These are phyloP conservation scores for Coleophoma crateriformis DNA, from an alignment of 2,329 filamentous ascomycete species.

Conservation along the genomic window DNA sequence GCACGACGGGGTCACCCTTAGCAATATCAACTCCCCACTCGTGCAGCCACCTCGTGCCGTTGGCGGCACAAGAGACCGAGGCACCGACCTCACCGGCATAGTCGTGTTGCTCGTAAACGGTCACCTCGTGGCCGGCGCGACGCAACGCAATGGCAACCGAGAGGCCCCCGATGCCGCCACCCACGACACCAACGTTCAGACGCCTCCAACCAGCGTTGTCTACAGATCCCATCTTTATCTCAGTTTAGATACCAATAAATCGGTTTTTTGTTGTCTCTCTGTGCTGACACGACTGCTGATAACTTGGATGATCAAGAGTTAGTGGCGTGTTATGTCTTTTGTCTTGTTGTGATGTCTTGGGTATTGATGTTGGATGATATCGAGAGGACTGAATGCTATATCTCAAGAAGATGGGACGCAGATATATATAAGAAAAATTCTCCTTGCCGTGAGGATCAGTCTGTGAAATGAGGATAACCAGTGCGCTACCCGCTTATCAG, in stretches of 20 bases:
- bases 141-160: conserved; percentile 41
- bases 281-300: too few relatives aligned
- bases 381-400: too few relatives aligned
- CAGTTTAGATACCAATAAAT: background rate
- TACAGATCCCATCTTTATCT: background rate
- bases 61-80: conserved; percentile 60
- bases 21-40: conserved; percentile 60
- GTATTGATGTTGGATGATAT: background rate
- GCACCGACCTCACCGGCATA: conserved; percentile 62
- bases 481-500: too few relatives aligned
- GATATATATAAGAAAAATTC: too few relatives aligned
- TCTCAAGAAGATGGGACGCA: too few relatives aligned
- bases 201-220: conserved; percentile 26
- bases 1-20: conserved; percentile 57
- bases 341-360: background rate
- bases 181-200: conserved; percentile 40
- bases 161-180: conserved; percentile 42
- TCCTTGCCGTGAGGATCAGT: too few relatives aligned
- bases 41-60: conserved; percentile 61
- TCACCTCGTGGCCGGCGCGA: conserved; percentile 45
- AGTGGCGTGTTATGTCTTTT: background rate
- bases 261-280: background rate
- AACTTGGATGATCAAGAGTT: too few relatives aligned
- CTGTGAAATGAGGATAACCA: too few relatives aligned
- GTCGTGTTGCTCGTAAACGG: conserved; percentile 58